Base-by-base conservation (phyloP, 352 stramenopile species). In the Phytophthora sojae region DNA sequence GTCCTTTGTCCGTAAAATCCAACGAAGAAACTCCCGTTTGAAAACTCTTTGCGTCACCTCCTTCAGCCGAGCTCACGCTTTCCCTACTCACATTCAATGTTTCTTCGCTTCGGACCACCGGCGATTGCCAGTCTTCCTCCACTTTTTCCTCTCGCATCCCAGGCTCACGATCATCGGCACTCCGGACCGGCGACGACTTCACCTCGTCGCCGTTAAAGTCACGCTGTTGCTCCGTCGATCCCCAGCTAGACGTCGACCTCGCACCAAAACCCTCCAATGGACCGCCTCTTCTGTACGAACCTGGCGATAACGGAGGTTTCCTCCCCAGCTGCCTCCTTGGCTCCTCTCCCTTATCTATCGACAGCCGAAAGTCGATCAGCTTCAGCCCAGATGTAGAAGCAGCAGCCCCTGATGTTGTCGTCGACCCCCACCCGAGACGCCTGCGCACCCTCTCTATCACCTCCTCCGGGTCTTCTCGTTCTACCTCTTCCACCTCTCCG, bases 401-500 rank as follows among this genome's bases (percentile, higher is more conserved):
- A 50, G 4, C 6, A 23, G 21, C 21, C 21, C 0, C 32, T 1
- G 9, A 45, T 29, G 35, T 37, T 25, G 61, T 47, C 30, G 42
- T 59, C 14, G 49, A 42, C 5, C 50, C 57, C 79, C 76, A 85
- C 1, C 81, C 81, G 12, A 92, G 80, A 6, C 85, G 80, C 19
- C 73, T 82, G 7, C 83, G 82, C 21, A 92, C 83, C 4, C 85
- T 81, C 51, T 86, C 77, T 59, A 91, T 91, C 19, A 91, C 85
- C 29, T 77, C 49, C 50, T 92, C 85, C 0, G 85, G 69, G 57
- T 89, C 73, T 56, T 89, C 82, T 29, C 76, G 58, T 11, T 68
- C 59, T 2, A 7, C 39, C 39, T 57, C 35, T 39, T 56, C 50
- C 7, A 55, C 60, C 4, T 49, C 32, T 2, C 60, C 68, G 1